These are phyloP conservation scores for Monascus purpureus DNA, from an alignment of 495 filamentous ascomycete species.

Conservation along the genomic window DNA sequence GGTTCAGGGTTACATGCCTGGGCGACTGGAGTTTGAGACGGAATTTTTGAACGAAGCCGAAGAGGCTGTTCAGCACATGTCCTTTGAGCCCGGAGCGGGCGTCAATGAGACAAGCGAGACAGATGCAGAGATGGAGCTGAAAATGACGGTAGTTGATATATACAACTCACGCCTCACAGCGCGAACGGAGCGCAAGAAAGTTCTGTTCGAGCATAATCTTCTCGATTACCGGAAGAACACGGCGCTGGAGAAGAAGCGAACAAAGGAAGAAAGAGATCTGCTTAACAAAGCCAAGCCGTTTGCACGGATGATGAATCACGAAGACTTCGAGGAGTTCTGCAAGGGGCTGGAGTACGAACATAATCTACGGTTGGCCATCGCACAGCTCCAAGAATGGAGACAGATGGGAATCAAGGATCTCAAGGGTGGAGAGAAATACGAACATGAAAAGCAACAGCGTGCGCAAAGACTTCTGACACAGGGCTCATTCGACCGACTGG, in stretches of 20 bases:
- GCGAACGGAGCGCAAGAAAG: slow-evolving; percentile 88
- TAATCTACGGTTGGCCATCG: slow-evolving; percentile 77
- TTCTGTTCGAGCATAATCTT: slow-evolving; percentile 88
- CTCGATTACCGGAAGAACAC: slow-evolving; percentile 85
- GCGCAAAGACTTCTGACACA: slow-evolving; percentile 56
- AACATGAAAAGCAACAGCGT: slow-evolving; percentile 70
- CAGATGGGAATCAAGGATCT: slow-evolving; percentile 69
- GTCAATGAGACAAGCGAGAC: slow-evolving; percentile 72
- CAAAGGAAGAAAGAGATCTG: slow-evolving; percentile 85
- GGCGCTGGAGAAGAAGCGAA: slow-evolving; percentile 80
- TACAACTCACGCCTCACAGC: slow-evolving; percentile 89
- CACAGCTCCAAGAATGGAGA: slow-evolving; percentile 90
- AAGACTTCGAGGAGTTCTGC: slow-evolving; percentile 77
- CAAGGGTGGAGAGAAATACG: slow-evolving; percentile 82
- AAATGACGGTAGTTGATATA: slow-evolving; percentile 96
- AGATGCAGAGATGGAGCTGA: slow-evolving; percentile 91
- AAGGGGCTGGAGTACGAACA: slow-evolving; percentile 77
- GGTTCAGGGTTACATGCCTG: slow-evolving; percentile 97
- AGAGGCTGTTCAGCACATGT: slow-evolving; percentile 94
- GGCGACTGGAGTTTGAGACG: slow-evolving; percentile 92
- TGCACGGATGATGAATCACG: slow-evolving; percentile 87
- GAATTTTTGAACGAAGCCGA: slow-evolving; percentile 97
- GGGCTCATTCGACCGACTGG: slow-evolving; percentile 70
- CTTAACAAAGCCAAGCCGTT: slow-evolving; percentile 90
- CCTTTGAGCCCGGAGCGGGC: slow-evolving; percentile 92